Evolutionary conservation across 345 rosid genomes (phyloP).

Genomic region (Microcos paniculata): DNA sequence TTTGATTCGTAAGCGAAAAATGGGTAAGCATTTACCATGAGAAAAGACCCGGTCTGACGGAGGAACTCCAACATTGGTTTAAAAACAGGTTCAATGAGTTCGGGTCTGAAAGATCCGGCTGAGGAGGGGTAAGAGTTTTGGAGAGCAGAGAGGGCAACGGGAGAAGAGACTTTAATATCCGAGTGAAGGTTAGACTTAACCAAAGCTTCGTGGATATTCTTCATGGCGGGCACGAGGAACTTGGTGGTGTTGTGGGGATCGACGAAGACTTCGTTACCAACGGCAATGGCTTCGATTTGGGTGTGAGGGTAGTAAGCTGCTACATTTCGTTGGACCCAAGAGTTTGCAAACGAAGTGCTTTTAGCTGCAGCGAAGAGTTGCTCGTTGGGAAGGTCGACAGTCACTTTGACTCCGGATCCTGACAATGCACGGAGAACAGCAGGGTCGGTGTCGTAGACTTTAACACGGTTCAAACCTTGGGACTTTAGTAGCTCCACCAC

Average conservation of each 20-base stretch:
- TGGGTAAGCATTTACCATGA: conserved; percentile 91
- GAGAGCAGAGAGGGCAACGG: conserved; percentile 79
- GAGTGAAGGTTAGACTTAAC: conserved; percentile 56
- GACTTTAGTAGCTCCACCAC: conserved; percentile 74
- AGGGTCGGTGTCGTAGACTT: conserved; percentile 79
- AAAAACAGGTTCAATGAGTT: conserved; percentile 65
- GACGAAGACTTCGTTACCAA: conserved; percentile 92
- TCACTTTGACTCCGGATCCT: conserved; percentile 75
- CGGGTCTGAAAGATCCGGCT: conserved; percentile 83
- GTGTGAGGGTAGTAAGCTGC: conserved; percentile 70
- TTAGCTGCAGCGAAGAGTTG: conserved; percentile 65
- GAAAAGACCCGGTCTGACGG: conserved; percentile 81
- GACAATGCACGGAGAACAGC: conserved; percentile 75
- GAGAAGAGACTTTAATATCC: conserved; percentile 76
- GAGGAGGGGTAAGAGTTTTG: conserved; percentile 89
- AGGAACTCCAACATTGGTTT: conserved; percentile 82
- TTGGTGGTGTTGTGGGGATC: conserved; percentile 75
- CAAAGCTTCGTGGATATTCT: conserved; percentile 76
- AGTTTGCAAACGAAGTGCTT: conserved; percentile 45
- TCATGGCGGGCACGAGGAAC: conserved; percentile 78
- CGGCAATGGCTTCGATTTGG: conserved; percentile 84
- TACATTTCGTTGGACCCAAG: conserved; percentile 77
- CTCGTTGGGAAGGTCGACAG: conserved; percentile 83
- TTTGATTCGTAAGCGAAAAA: conserved; percentile 93
- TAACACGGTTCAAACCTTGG: conserved; percentile 66